Evolutionary conservation across 805 yeast genomes (phyloP).

Genomic region (Candida tallmaniae): DNA sequence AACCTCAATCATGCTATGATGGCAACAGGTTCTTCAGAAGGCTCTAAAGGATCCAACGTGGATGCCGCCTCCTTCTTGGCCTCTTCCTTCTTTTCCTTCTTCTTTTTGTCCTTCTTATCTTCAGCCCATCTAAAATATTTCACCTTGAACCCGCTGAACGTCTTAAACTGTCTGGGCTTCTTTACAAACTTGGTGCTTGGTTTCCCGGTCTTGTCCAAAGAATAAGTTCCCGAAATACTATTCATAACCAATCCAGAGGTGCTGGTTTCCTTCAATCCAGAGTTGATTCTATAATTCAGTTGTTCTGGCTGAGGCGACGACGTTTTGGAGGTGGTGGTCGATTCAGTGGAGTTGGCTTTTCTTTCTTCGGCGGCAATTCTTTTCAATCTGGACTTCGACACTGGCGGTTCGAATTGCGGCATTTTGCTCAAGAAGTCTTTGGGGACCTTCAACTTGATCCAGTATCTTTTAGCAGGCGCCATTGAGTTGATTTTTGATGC

Average conservation of each 20-base stretch:
- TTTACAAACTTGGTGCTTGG: conserved; percentile 33
- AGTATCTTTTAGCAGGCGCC: conserved; percentile 32
- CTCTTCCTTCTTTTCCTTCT: conserved; percentile 1
- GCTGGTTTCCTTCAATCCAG: conserved; percentile 37
- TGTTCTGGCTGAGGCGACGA: conserved; percentile 26
- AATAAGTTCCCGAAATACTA: conserved; percentile 21
- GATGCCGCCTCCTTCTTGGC: too few species aligned
- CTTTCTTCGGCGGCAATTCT: conserved; percentile 27
- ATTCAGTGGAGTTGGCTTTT: conserved; percentile 12
- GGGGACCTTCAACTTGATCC: conserved; percentile 32
- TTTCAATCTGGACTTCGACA: conserved; percentile 27
- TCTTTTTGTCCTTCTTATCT: conserved; percentile 11
- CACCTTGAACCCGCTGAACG: conserved; percentile 40
- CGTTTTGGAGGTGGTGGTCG: conserved; percentile 15
- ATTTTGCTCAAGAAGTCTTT: conserved; percentile 25
- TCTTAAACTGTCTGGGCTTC: conserved; percentile 31
- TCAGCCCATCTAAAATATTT: conserved; percentile 18
- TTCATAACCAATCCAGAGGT: conserved; percentile 39
- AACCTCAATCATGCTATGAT: too few species aligned
- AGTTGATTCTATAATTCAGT: conserved; percentile 26
- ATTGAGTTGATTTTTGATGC: conserved; percentile 10
- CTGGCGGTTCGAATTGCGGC: conserved; percentile 30
- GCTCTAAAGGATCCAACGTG: too few species aligned
- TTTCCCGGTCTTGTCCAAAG: conserved; percentile 33
- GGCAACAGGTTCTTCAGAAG: too few species aligned